Percentiles rank a stretch among this genome's conserved stretches.
Evolutionary conservation across 805 yeast species (phyloP).

Genomic region (Barnettozyma populi): DNA sequence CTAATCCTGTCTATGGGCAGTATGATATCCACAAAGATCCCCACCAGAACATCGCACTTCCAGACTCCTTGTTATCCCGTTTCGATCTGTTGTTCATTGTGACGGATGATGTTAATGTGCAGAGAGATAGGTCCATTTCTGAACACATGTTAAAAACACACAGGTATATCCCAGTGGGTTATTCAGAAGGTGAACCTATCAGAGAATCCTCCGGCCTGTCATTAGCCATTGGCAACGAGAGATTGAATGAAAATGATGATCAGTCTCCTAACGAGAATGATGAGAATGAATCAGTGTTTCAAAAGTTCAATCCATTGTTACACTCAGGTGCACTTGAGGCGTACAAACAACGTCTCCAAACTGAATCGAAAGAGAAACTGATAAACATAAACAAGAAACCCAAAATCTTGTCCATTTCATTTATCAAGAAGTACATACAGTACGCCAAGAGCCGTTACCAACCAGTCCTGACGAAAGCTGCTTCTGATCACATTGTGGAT

Average conservation of each 20-base stretch:
- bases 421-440: slow-evolving; percentile 86
- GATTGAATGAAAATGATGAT: slow-evolving; percentile 45
- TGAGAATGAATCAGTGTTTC: slow-evolving; percentile 50
- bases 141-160: slow-evolving; percentile 96
- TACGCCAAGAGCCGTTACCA: slow-evolving; percentile 85
- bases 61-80: slow-evolving; percentile 94
- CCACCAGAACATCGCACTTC: slow-evolving; percentile 92
- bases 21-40: slow-evolving; percentile 95
- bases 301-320: slow-evolving; percentile 72
- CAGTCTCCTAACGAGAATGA: slow-evolving; percentile 40
- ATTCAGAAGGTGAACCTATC: slow-evolving; percentile 88
- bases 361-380: slow-evolving; percentile 19
- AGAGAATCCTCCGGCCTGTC: slow-evolving; percentile 69
- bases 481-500: slow-evolving; percentile 74
- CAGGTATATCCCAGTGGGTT: slow-evolving; percentile 81
- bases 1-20: slow-evolving; percentile 95
- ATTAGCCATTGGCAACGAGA: slow-evolving; percentile 74
- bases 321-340: slow-evolving; percentile 70
- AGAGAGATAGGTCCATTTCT: slow-evolving; percentile 78
- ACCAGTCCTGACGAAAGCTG: slow-evolving; percentile 73
- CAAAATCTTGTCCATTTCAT: slow-evolving; percentile 67
- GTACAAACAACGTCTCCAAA: slow-evolving; percentile 18
- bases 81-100: slow-evolving; percentile 93
- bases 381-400: slow-evolving; percentile 30
- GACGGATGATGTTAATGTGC: slow-evolving; percentile 88